Conservation (phyloP, 2,329 filamentous ascomycete genomes). For the Nannizziopsis arthrosporioides region DNA sequence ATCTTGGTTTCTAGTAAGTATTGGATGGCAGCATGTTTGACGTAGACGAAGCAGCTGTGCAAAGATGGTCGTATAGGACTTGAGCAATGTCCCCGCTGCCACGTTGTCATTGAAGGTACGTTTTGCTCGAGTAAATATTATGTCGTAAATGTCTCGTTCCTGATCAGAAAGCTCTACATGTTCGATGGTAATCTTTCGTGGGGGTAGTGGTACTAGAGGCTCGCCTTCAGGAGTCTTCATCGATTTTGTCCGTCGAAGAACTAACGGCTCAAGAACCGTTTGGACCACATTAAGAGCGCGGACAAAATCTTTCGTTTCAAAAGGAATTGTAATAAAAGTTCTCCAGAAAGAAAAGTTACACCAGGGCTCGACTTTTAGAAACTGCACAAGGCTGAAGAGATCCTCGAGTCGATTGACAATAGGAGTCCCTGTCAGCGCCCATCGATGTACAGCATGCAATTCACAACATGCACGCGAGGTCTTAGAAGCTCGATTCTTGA, state of each 20-base stretch:
- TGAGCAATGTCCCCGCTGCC: conserved; percentile 83
- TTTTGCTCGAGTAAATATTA: conserved; percentile 74
- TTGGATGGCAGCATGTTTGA: conserved; percentile 87
- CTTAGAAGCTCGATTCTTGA: conserved; percentile 84
- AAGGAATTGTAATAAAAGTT: conserved; percentile 94
- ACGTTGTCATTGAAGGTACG: conserved; percentile 68
- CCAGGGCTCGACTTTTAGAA: conserved; percentile 92
- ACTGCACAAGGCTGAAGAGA: conserved; percentile 82
- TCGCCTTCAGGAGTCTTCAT: conserved; percentile 90
- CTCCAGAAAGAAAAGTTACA: conserved; percentile 99
- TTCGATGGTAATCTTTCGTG: conserved; percentile 72
- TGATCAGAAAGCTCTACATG: conserved; percentile 72
- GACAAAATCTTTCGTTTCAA: conserved; percentile 89
- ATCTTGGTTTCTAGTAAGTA: conserved; percentile 73
- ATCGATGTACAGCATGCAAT: conserved; percentile 70
- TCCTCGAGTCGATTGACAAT: conserved; percentile 96
- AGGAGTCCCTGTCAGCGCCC: conserved; percentile 87
- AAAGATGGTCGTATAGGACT: conserved; percentile 93
- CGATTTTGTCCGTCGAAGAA: conserved; percentile 87
- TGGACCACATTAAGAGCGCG: conserved; percentile 92
- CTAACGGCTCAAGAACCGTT: conserved; percentile 89
- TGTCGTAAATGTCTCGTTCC: conserved; percentile 84
- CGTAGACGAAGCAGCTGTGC: conserved; percentile 87
- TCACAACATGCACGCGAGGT: conserved; percentile 93
- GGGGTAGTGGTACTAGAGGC: conserved; percentile 68